phyloP scores from a whole-genome alignment of 768 basidiomycete species.

The Lactarius psammicola region DNA sequence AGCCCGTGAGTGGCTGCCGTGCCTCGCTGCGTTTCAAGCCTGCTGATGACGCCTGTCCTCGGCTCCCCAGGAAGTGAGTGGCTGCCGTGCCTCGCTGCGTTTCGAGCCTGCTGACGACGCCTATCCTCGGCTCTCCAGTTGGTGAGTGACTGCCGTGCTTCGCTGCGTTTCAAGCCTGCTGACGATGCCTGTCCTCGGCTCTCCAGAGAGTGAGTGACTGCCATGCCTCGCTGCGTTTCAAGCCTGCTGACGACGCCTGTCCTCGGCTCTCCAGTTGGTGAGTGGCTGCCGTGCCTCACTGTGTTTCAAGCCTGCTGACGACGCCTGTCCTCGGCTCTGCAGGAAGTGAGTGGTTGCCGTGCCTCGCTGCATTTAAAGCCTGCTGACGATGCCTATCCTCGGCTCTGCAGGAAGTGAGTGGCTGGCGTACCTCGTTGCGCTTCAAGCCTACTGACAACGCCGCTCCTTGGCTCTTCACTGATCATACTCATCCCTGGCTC shows the following conservation, averaged over 20 bases:
- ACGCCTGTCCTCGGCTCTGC: fast-evolving
- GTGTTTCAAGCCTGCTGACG: background rate
- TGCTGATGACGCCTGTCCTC: background rate
- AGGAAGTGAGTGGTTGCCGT: background rate
- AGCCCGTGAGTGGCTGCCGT: background rate
- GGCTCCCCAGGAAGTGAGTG: too few relatives aligned
- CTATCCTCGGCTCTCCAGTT: too few relatives aligned
- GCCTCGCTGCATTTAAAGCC: background rate
- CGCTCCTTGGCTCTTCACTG: too few relatives aligned
- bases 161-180: too few relatives aligned
- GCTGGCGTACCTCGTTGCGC: too few relatives aligned
- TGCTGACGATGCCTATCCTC: background rate
- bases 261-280: too few relatives aligned
- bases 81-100: too few relatives aligned
- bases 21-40: background rate
- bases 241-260: too few relatives aligned
- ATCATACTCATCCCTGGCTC: too few relatives aligned
- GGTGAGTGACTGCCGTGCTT: too few relatives aligned
- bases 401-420: background rate
- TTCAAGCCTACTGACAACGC: too few relatives aligned
- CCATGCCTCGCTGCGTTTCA: too few relatives aligned
- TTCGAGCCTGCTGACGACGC: background rate
- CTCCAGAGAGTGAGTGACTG: background rate
- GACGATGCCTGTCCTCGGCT: background rate
- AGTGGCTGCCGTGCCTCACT: background rate